These are phyloP conservation scores for Annona cherimola DNA, from an alignment of 164 flowering plant genomes.

Conservation along the genomic window DNA sequence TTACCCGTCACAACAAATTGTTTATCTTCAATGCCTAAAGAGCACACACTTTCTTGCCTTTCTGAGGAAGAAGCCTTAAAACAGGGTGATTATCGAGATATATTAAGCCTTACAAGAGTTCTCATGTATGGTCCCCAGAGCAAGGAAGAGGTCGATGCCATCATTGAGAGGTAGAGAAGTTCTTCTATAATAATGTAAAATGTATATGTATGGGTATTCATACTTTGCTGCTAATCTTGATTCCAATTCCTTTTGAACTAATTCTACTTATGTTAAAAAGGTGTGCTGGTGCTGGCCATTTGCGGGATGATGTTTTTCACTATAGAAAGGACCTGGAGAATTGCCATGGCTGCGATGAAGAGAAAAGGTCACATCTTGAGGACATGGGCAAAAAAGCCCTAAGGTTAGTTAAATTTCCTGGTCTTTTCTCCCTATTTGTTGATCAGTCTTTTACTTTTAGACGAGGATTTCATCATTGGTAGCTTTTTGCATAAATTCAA, in stretches of 20 bases:
- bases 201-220: neutral
- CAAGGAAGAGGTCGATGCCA: conserved; percentile 70
- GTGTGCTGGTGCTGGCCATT: conserved; percentile 93
- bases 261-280: conserved; percentile 27
- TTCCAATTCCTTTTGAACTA: neutral
- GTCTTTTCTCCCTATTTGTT: neutral
- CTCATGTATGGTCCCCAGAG: conserved; percentile 81
- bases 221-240: neutral
- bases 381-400: conserved; percentile 91
- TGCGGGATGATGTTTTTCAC: conserved; percentile 68
- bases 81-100: conserved; percentile 85
- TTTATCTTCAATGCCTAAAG: conserved; percentile 20
- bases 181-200: neutral
- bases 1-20: conserved; percentile 16
- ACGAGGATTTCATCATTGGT: neutral
- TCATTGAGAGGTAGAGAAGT: conserved; percentile 65
- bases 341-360: conserved; percentile 49
- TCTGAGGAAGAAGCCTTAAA: conserved; percentile 48
- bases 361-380: conserved; percentile 50
- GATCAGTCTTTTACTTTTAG: neutral
- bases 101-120: conserved; percentile 84
- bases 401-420: conserved; percentile 47
- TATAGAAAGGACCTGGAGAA: conserved; percentile 61
- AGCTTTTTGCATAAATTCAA: neutral
- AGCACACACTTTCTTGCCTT: conserved; percentile 22